Percentiles rank a stretch among this genome's conserved stretches.
Conservation (phyloP, 441 rosid species). For the Dalechampia spathulata region DNA sequence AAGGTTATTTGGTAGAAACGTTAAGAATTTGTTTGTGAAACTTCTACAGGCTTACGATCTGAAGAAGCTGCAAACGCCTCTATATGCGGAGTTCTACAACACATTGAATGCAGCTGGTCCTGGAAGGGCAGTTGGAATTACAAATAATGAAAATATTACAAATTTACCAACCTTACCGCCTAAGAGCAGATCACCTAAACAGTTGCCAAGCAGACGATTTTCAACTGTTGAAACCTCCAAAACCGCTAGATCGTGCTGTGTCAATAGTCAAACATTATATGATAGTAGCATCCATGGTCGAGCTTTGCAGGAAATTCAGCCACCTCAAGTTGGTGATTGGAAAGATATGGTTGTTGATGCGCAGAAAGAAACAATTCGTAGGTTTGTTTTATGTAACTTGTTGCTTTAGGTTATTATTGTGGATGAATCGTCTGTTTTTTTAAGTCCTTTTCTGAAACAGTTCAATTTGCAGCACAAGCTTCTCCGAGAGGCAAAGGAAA, state of each 20-base stretch:
- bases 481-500: conserved; percentile 68
- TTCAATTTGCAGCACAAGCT: conserved; percentile 37
- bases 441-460: too few relatives aligned
- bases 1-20: too few relatives aligned
- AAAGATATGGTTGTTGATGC: conserved; percentile 26
- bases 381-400: conserved; percentile 49
- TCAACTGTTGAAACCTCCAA: conserved; percentile 42
- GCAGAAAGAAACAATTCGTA: conserved; percentile 37
- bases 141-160: conserved; percentile 32
- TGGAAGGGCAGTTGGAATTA: conserved; percentile 31
- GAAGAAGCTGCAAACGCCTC: conserved; percentile 89
- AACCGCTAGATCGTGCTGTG: conserved; percentile 28
- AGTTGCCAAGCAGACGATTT: conserved; percentile 72
- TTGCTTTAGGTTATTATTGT: too few relatives aligned
- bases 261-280: conserved; percentile 28
- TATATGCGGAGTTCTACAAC: conserved; percentile 82
- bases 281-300: conserved; percentile 26
- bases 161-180: conserved; percentile 52
- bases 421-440: too few relatives aligned
- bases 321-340: conserved; percentile 41
- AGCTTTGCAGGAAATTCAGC: conserved; percentile 56
- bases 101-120: conserved; percentile 48
- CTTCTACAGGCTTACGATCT: conserved; percentile 67
- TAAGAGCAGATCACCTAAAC: conserved; percentile 72
- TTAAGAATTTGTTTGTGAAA: conserved; percentile 9